Conservation (phyloP, 257 asterid genomes). For the Solanum ossicruentum region DNA sequence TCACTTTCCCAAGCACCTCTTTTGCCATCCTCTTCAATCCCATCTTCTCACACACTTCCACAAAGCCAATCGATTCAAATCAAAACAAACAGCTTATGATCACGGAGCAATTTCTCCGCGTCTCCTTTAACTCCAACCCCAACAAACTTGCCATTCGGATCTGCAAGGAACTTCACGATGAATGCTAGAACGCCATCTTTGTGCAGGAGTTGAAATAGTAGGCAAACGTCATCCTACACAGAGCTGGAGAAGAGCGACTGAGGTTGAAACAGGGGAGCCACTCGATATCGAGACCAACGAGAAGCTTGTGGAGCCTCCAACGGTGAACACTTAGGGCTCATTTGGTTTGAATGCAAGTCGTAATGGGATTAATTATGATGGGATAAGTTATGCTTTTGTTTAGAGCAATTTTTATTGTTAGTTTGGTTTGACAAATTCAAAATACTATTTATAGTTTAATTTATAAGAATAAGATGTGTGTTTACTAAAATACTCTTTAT, state of each 20-base stretch:
- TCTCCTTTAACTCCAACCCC: conserved; percentile 14
- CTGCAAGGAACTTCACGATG: not conserved
- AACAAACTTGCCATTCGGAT: not conserved
- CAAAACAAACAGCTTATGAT: conserved; percentile 4
- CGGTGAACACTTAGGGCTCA: too few species aligned
- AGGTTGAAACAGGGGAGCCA: conserved; percentile 1
- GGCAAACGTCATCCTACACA: conserved; percentile 1
- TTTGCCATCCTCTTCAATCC: conserved; percentile 9
- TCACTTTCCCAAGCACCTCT: not conserved
- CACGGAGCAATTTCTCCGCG: conserved; percentile 1
- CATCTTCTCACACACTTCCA: not conserved
- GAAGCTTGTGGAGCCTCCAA: not conserved
- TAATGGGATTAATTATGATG: too few species aligned
- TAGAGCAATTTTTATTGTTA: too few species aligned
- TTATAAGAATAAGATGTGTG: too few species aligned
- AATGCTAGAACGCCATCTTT: not conserved
- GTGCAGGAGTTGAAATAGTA: not conserved
- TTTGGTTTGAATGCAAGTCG: too few species aligned
- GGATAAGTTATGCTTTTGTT: too few species aligned
- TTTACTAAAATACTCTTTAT: too few species aligned
- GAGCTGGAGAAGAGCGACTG: conserved; percentile 6
- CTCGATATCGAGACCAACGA: conserved; percentile 9
- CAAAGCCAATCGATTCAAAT: not conserved
- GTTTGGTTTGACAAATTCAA: too few species aligned
- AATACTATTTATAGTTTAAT: too few species aligned